Evolutionary conservation across 352 stramenopile genomes (phyloP).

Genomic region (Pythium aphanidermatum): DNA sequence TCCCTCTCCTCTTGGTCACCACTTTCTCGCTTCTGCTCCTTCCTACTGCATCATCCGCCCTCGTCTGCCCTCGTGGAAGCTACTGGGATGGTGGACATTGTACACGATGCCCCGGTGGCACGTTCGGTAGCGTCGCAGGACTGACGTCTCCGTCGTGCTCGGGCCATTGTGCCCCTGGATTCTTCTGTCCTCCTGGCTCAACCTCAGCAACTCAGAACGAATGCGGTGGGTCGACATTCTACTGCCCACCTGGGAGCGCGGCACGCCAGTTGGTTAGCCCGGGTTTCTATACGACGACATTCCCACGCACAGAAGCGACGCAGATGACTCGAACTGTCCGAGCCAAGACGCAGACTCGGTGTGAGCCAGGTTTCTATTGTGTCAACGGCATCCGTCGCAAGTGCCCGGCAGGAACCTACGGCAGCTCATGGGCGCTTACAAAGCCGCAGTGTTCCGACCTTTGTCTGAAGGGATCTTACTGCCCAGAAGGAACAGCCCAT

Average conservation of each 20-base stretch:
- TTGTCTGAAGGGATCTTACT: constrained; percentile 55
- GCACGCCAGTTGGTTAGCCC: constrained; percentile 28
- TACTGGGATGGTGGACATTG: constrained; percentile 42
- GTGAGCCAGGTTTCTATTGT: constrained; percentile 66
- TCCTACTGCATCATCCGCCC: constrained; percentile 3
- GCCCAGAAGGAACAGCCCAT: constrained; percentile 34
- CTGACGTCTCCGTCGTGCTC: constrained; percentile 37
- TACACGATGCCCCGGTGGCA: constrained; percentile 38
- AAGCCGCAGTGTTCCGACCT: constrained; percentile 27
- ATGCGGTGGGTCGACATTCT: constrained; percentile 50
- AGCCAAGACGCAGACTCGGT: constrained; percentile 16
- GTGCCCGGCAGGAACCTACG: constrained; percentile 47
- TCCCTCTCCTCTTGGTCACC: not conserved
- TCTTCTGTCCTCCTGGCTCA: constrained; percentile 59
- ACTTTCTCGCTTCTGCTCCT: not conserved
- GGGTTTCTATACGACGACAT: constrained; percentile 54
- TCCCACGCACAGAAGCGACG: constrained; percentile 13
- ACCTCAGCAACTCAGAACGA: constrained; percentile 36
- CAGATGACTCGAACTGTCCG: constrained; percentile 1
- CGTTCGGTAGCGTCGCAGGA: constrained; percentile 34
- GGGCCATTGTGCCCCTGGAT: constrained; percentile 33
- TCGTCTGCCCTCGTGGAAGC: constrained; percentile 37
- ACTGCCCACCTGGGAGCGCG: constrained; percentile 45
- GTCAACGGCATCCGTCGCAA: constrained; percentile 41
- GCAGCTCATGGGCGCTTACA: constrained; percentile 26